Evolutionary conservation across 2,329 filamentous ascomycete genomes (phyloP), one percentile per base, ranked within the genome.

Genomic region (Juglanconis sp.): DNA sequence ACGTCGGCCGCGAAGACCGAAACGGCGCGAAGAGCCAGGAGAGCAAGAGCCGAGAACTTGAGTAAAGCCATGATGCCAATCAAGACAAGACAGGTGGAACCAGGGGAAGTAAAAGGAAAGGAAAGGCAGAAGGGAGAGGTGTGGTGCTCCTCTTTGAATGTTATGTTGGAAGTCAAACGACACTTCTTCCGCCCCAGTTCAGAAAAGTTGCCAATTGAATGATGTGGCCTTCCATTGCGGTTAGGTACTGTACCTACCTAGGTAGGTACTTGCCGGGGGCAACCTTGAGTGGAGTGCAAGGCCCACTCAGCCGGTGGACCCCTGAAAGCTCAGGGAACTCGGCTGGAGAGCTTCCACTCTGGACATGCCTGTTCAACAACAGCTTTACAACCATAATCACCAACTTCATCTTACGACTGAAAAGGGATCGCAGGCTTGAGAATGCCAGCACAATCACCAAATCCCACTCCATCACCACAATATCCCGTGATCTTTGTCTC

Each of bases 11-110:
- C 87, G 68, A 85, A 80, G 68, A 83, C 86, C 73, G 85, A 81
- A 66, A 89, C 78, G 67, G 87, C 82, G 73, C 86, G 84, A 69
- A 91, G 78, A 64, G 89, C 88, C 75, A 92, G 79, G 64, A 93
- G 77, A 68, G 88, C 87, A 69, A 94, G 78, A 62, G 88, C 81
- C 68, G 90, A 85, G 70, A 90, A 82, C 77, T 87, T 88, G 76
- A 91, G 82, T 72, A 84, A 85, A 77, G 88, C 85, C 91, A 95
- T 95, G 72, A 73, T 79, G 56, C 17, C 38, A 53, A 74, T 56
- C 63, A 62, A 64, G 53, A 59, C 59, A 61, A 57, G 49, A 32
- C 64, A 15, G 53, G 57, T 49, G 55, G 56, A 53, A 57, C 60
- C 56, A 44, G 55, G 40, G 56, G 17, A 49, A 63, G 48, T 56